Base-by-base conservation (phyloP, 202 grass and related monocot genomes). In the Setaria italica region DNA sequence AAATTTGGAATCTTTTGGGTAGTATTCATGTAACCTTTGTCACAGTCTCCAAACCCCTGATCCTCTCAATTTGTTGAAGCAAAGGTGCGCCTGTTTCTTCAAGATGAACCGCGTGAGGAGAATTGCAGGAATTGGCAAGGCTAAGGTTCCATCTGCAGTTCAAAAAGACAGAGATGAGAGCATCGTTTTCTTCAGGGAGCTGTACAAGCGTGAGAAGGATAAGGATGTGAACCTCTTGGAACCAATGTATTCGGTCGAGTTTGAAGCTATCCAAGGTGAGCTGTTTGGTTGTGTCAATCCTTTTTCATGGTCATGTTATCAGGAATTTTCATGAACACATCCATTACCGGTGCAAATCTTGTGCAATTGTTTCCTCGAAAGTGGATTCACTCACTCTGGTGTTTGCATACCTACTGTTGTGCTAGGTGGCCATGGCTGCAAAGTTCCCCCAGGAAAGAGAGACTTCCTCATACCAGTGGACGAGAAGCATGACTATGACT, bases 401-500 rank as follows among this genome's bases (percentile, higher is more conserved):
- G 30, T 30, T n/a, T 87, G n/a, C 50, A 20, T 33, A 67, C 48
- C 7, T 67, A 10, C 60, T 9, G 55, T 20, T 68, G 15, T 50
- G 8, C 64, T 67, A 89, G 92, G 89, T 76, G 82, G 71, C 17
- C 67, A 72, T 16, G 51, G 57, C n/a, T 7, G 51, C 53, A 82
- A 74, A 70, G 41, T 69, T 80, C 62, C 89, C 19, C 53, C 81
- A 16, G 67, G 39, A 49, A 91, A 67, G 76, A 85, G 29, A 34
- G 92, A 87, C 62, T 87, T 87, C 66, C 79, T 88, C 16, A 16
- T 82, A 39, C 25, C 77, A 45, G 84, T 89, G 65, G 67, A 70
- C 9, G 89, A 87, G 55, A 91, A 91, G 82, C 81, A 89, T 79
- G 89, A 85, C 8, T 94, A 89, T 70, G 92, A 87, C 43, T 94